A percentile compares a stretch with the other conserved stretches of the same genome.
phyloP scores from a whole-genome alignment of 2,329 filamentous ascomycete genomes.

The Tympanopsis confertula region DNA sequence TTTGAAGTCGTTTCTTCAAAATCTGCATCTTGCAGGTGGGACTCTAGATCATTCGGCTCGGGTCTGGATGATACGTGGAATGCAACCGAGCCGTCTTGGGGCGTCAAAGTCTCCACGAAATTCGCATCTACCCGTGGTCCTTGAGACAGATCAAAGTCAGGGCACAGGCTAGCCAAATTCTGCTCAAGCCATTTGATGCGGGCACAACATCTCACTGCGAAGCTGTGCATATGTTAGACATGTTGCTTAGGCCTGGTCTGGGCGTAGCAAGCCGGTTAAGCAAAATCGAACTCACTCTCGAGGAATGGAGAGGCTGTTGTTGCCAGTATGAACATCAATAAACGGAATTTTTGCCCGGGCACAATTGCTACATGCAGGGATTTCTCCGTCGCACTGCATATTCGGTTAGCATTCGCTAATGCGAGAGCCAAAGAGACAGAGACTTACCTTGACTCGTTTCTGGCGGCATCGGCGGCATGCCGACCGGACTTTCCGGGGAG shows the following conservation, averaged over 20 bases:
- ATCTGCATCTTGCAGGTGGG: slow-evolving; percentile 8
- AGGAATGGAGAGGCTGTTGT: slow-evolving; percentile 18
- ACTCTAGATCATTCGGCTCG: slow-evolving; percentile 6
- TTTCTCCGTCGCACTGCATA: slow-evolving; percentile 20
- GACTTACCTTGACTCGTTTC: slow-evolving; percentile 20
- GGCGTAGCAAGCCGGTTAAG: no score
- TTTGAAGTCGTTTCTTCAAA: no score
- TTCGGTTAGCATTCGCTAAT: neutral
- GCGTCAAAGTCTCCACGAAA: slow-evolving; percentile 2
- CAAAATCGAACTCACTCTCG: slow-evolving; percentile 21
- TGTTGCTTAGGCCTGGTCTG: neutral
- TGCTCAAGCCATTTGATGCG: slow-evolving; percentile 21
- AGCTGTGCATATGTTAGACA: slow-evolving; percentile 4
- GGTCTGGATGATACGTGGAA: slow-evolving; percentile 6
- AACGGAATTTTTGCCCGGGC: slow-evolving; percentile 19
- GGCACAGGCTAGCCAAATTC: slow-evolving; percentile 12
- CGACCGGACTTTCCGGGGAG: slow-evolving; percentile 21
- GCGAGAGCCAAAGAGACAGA: neutral
- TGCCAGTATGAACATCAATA: slow-evolving; percentile 23
- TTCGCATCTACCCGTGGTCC: slow-evolving; percentile 13
- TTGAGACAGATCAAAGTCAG: slow-evolving; percentile 14
- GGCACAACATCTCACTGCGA: slow-evolving; percentile 11
- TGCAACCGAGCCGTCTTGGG: slow-evolving; percentile 1
- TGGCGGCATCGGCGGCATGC: slow-evolving; percentile 22
- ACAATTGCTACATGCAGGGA: slow-evolving; percentile 23